These are phyloP conservation scores for Saccharomyces hybrid DNA, from an alignment of 1,139 yeast species.

Conservation along the genomic window DNA sequence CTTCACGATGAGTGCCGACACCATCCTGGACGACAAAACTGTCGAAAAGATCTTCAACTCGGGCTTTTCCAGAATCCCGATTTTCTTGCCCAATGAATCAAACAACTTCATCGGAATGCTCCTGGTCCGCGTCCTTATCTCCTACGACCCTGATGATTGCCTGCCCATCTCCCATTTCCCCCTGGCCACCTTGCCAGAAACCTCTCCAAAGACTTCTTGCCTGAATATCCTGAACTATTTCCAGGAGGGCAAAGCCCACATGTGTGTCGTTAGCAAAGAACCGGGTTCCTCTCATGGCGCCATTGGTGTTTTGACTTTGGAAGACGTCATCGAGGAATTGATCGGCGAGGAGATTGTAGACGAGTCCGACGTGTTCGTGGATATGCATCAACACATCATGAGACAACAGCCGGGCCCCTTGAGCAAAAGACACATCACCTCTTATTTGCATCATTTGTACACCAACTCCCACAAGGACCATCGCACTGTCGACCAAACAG, in stretches of 20 bases:
- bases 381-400: conserved; percentile 79
- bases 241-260: conserved; percentile 96
- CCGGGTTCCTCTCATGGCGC: conserved; percentile 91
- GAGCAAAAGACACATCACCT: conserved; percentile 60
- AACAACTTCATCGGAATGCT: conserved; percentile 91
- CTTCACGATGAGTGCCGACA: conserved; percentile 80
- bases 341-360: conserved; percentile 98
- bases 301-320: conserved; percentile 83
- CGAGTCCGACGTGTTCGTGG: conserved; percentile 92
- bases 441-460: conserved; percentile 54
- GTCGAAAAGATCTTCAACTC: conserved; percentile 90
- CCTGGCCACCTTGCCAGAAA: conserved; percentile 91
- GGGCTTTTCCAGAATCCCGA: conserved; percentile 95
- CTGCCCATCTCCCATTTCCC: conserved; percentile 91
- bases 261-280: conserved; percentile 82
- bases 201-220: conserved; percentile 86
- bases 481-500: neutral
- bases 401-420: conserved; percentile 82
- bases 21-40: conserved; percentile 71
- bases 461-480: conserved; percentile 13
- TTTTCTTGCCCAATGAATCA: conserved; percentile 85
- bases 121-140: conserved; percentile 80
- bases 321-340: conserved; percentile 96
- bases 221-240: conserved; percentile 88
- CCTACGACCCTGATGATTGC: conserved; percentile 95